phyloP scores from a whole-genome alignment of 495 filamentous ascomycete species.

The Penicillium riverlandense region DNA sequence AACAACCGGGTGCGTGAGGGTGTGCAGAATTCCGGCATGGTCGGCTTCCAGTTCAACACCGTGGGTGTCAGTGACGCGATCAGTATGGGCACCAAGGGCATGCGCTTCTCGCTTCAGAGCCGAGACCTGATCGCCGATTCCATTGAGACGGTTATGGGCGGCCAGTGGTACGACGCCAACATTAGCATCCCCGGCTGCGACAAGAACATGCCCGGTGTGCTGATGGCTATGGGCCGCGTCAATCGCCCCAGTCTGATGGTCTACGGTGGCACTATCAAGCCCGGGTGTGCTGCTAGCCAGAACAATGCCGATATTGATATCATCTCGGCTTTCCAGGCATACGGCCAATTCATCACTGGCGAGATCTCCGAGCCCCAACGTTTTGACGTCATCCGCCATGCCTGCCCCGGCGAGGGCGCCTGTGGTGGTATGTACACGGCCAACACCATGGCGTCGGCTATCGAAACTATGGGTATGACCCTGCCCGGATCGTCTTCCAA shows the following conservation, averaged over 20 bases:
- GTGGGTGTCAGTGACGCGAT: constrained; percentile 76
- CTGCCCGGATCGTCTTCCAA: constrained; percentile 89
- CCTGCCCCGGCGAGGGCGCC: constrained; percentile 87
- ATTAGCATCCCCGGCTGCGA: constrained; percentile 98
- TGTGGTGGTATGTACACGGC: constrained; percentile 99
- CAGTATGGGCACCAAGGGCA: constrained; percentile 58
- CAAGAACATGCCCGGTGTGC: constrained; percentile 99
- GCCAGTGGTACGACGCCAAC: constrained; percentile 99
- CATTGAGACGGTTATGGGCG: constrained; percentile 97
- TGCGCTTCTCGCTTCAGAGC: constrained; percentile 92
- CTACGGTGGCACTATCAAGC: constrained; percentile 91
- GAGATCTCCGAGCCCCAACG: constrained; percentile 87
- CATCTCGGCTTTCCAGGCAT: constrained; percentile 95
- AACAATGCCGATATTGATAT: constrained; percentile 81
- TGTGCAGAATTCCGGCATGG: constrained; percentile 69
- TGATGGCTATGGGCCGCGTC: constrained; percentile 95
- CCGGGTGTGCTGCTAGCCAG: constrained; percentile 69
- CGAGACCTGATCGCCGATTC: constrained; percentile 95
- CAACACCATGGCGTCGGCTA: constrained; percentile 97
- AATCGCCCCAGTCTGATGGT: constrained; percentile 95
- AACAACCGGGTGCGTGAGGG: constrained; percentile 77
- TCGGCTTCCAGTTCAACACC: constrained; percentile 94
- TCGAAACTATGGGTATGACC: constrained; percentile 93
- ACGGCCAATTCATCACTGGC: constrained; percentile 88
- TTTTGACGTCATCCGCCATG: constrained; percentile 90